Evolutionary conservation across 2,329 filamentous ascomycete species (phyloP).

Genomic region (Apiospora saccharicola): DNA sequence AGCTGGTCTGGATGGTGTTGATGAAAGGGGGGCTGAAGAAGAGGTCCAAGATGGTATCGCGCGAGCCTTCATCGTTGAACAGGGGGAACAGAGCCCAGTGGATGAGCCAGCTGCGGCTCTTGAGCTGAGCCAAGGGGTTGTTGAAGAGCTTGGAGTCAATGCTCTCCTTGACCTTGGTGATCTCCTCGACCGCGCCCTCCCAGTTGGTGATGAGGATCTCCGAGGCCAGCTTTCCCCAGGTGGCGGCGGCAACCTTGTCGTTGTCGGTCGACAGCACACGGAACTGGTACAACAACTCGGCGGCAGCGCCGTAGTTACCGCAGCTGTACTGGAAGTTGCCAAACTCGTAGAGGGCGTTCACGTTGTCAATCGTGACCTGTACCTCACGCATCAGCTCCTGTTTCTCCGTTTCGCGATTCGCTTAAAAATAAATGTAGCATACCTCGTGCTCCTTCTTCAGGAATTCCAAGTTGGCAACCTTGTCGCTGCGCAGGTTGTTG

Average conservation of each 20-base stretch:
- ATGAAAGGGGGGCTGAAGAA: slow-evolving; percentile 98
- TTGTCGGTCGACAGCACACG: slow-evolving; percentile 97
- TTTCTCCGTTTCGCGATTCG: background rate
- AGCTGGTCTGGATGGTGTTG: slow-evolving; percentile 98
- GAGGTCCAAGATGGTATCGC: slow-evolving; percentile 90
- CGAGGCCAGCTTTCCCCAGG: slow-evolving; percentile 96
- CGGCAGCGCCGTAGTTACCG: slow-evolving; percentile 88
- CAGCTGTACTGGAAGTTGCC: slow-evolving; percentile 98
- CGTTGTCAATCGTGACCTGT: slow-evolving; percentile 90
- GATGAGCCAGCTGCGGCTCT: slow-evolving; percentile 95
- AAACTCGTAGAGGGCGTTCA: slow-evolving; percentile 93
- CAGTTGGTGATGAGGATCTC: slow-evolving; percentile 96
- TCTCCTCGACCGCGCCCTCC: slow-evolving; percentile 91
- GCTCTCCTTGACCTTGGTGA: slow-evolving; percentile 86
- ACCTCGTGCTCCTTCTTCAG: slow-evolving; percentile 95
- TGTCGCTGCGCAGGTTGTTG: slow-evolving; percentile 90
- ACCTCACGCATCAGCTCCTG: slow-evolving; percentile 49
- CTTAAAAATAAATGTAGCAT: slow-evolving; percentile 48
- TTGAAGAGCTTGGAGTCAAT: slow-evolving; percentile 96
- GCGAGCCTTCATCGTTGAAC: slow-evolving; percentile 94
- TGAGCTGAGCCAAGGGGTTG: slow-evolving; percentile 93
- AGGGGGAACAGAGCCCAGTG: slow-evolving; percentile 99
- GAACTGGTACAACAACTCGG: slow-evolving; percentile 96
- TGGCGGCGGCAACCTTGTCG: slow-evolving; percentile 94
- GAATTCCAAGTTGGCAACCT: slow-evolving; percentile 98